Conservation (phyloP, 2,329 filamentous ascomycete species). For the Aphanocladium album region DNA sequence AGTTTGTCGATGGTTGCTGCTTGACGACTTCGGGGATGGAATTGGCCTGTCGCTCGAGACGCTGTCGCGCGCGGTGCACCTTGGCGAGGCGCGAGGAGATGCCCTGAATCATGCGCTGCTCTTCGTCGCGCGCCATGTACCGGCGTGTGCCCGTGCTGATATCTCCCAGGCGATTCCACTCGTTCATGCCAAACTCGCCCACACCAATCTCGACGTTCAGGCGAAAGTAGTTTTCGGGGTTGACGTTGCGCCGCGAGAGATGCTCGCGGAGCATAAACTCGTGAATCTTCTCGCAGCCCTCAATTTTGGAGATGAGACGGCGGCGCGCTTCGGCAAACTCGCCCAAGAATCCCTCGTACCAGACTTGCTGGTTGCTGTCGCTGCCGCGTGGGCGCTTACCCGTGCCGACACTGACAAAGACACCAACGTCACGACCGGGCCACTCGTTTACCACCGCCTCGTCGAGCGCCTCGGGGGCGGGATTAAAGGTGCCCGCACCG, state of each 20-base stretch:
- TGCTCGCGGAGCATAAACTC: constrained; percentile 78
- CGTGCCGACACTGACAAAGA: constrained; percentile 92
- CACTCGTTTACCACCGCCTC: constrained; percentile 91
- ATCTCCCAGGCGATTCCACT: constrained; percentile 89
- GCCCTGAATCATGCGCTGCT: constrained; percentile 72
- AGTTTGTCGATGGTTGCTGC: constrained; percentile 37
- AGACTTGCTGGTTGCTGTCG: constrained; percentile 68
- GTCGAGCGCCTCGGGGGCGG: constrained; percentile 76
- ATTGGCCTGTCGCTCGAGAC: constrained; percentile 50
- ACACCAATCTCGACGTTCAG: constrained; percentile 97
- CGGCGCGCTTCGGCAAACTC: constrained; percentile 87
- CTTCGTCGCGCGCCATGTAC: constrained; percentile 69
- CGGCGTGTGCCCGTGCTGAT: constrained; percentile 88
- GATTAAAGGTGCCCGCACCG: constrained; percentile 87
- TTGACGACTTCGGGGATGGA: constrained; percentile 41
- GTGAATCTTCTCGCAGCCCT: constrained; percentile 89
- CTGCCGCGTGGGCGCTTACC: constrained; percentile 67
- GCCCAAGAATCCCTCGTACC: constrained; percentile 92
- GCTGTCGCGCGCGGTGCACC: constrained; percentile 70
- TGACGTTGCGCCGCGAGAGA: constrained; percentile 71
- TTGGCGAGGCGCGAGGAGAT: constrained; percentile 77
- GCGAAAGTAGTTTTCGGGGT: constrained; percentile 85
- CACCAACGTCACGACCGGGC: constrained; percentile 87
- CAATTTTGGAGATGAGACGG: constrained; percentile 83
- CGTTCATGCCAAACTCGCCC: constrained; percentile 97